Evolutionary conservation across 495 filamentous ascomycete genomes (phyloP).

Genomic region (Trichoderma asperelloides): DNA sequence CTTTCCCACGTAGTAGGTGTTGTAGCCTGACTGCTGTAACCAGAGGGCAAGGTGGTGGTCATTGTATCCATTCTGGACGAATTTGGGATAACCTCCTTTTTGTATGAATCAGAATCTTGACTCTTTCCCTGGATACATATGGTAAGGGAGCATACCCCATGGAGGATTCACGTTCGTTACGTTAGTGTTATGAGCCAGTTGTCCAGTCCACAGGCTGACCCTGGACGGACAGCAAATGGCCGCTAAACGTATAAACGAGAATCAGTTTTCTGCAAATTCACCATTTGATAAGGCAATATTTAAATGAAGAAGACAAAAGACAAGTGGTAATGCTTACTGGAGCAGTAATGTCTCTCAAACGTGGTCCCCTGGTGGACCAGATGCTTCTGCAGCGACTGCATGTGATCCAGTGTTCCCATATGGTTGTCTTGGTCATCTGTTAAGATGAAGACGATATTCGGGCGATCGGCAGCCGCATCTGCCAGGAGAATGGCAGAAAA

Average conservation of each 20-base stretch:
- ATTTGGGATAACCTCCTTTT: conserved; percentile 61
- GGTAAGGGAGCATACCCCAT: conserved; percentile 32
- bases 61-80: conserved; percentile 56
- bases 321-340: conserved; percentile 14
- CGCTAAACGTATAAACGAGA: not conserved
- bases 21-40: conserved; percentile 61
- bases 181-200: conserved; percentile 65
- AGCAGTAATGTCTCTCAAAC: conserved; percentile 52
- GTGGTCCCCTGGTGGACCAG: conserved; percentile 45
- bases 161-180: conserved; percentile 61
- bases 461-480: conserved; percentile 13
- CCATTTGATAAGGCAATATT: not conserved
- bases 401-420: conserved; percentile 49
- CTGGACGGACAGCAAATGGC: conserved; percentile 58
- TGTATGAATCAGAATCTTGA: not conserved
- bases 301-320: not conserved
- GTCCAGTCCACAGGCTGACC: conserved; percentile 56
- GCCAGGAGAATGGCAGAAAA: not conserved
- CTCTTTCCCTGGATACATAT: not conserved
- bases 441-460: conserved; percentile 57
- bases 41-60: conserved; percentile 59
- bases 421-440: conserved; percentile 60
- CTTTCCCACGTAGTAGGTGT: conserved; percentile 67
- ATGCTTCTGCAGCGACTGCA: conserved; percentile 44
- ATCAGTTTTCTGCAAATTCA: not conserved